Evolutionary conservation across 108 stramenopile species (phyloP).

Genomic region (Skeletonema grethae): DNA sequence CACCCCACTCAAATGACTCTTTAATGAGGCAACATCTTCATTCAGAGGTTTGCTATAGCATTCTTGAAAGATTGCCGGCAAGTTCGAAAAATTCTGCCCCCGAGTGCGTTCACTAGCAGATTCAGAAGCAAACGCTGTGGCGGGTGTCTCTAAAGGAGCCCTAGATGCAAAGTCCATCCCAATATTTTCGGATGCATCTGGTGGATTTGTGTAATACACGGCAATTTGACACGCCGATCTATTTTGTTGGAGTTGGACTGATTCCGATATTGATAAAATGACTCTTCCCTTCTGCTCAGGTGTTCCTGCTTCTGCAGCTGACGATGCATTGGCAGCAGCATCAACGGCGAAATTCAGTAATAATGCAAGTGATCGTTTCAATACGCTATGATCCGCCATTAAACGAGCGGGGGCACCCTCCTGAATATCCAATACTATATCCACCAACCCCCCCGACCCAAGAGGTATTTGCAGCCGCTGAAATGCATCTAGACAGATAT

Average conservation of each 20-base stretch:
- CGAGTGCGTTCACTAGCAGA: conserved; percentile 12
- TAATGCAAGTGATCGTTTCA: conserved; percentile 28
- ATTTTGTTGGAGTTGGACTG: conserved; percentile 12
- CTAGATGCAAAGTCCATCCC: conserved; percentile 8
- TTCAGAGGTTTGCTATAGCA: conserved; percentile 5
- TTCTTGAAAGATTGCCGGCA: conserved; percentile 7
- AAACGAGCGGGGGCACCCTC: conserved; percentile 26
- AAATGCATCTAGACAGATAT: conserved; percentile 39
- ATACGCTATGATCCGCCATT: conserved; percentile 31
- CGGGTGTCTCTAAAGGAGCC: conserved; percentile 5
- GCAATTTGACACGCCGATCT: conserved; percentile 36
- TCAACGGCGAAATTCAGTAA: conserved; percentile 45
- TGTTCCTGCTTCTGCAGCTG: conserved; percentile 7
- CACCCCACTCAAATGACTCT: conserved; percentile 6
- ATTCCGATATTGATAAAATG: conserved; percentile 25
- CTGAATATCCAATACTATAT: conserved; percentile 43
- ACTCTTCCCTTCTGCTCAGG: conserved; percentile 22
- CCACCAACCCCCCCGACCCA: conserved; percentile 21
- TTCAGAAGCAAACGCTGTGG: conserved; percentile 18
- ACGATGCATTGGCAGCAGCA: conserved; percentile 44
- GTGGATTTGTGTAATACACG: conserved; percentile 40
- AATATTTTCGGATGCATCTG: conserved; percentile 13
- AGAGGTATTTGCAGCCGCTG: conserved; percentile 13
- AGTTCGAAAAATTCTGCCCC: conserved; percentile 1
- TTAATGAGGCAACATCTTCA: not conserved